Evolutionary conservation across 345 rosid genomes (phyloP).

Genomic region (Litchi chinensis): DNA sequence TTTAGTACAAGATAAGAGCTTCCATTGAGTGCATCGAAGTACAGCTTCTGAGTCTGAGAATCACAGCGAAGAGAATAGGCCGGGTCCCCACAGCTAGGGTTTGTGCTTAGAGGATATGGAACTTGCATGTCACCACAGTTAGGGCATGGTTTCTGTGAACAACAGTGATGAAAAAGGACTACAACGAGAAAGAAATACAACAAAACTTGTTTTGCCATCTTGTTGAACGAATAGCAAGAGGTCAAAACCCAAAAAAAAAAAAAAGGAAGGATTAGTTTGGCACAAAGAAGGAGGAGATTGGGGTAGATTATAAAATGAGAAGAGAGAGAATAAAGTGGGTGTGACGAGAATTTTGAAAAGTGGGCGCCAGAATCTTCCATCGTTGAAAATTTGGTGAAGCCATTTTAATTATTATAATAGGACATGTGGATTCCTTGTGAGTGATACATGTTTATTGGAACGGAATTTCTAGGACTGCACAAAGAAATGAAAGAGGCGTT

Average conservation of each 20-base stretch:
- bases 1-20: conserved; percentile 54
- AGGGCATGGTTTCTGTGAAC: conserved; percentile 45
- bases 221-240: conserved; percentile 19
- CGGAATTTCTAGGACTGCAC: conserved; percentile 15
- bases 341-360: conserved; percentile 19
- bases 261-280: not conserved
- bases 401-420: conserved; percentile 26
- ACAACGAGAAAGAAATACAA: conserved; percentile 16
- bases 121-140: conserved; percentile 49
- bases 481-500: conserved; percentile 18
- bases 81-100: conserved; percentile 53
- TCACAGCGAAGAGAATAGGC: conserved; percentile 52
- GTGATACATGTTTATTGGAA: not conserved
- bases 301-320: conserved; percentile 28
- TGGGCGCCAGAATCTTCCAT: conserved; percentile 32
- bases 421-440: conserved; percentile 25
- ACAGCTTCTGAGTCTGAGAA: conserved; percentile 38
- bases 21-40: conserved; percentile 49
- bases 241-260: not conserved
- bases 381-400: not conserved
- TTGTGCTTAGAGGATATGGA: conserved; percentile 67
- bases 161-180: conserved; percentile 20
- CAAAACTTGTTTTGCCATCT: conserved; percentile 21
- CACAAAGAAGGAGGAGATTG: conserved; percentile 14
- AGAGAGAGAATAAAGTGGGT: conserved; percentile 35